Percentiles rank a stretch among this genome's conserved stretches.
These are phyloP conservation scores for Rubia yunnanensis DNA, from an alignment of 257 asterid genomes.

Conservation along the genomic window DNA sequence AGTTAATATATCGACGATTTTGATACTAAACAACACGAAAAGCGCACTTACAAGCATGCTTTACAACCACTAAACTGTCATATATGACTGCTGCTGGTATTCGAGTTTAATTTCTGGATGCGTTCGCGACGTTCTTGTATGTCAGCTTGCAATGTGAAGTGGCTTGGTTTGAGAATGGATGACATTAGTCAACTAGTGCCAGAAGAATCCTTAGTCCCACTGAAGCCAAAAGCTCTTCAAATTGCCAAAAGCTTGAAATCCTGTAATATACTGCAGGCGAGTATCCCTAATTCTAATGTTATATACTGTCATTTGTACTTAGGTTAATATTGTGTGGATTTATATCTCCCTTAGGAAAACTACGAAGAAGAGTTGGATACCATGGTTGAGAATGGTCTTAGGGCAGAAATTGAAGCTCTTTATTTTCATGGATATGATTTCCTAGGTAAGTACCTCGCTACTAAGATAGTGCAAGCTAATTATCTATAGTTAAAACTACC, in stretches of 20 bases:
- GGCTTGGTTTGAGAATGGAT: conserved; percentile 87
- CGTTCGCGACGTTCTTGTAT: conserved; percentile 4
- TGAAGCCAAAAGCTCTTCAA: conserved; percentile 67
- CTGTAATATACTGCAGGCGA: conserved; percentile 66
- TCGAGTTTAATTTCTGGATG: background rate
- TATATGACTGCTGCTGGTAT: background rate
- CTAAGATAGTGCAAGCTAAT: conserved; percentile 65
- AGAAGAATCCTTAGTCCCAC: conserved; percentile 54
- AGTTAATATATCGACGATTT: background rate
- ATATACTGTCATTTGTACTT: background rate
- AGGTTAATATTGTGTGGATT: background rate
- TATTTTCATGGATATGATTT: conserved; percentile 75
- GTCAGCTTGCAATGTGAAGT: conserved; percentile 78
- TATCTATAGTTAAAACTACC: conserved; percentile 26
- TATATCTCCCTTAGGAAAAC: conserved; percentile 33
- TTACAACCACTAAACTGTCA: background rate
- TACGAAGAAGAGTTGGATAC: conserved; percentile 70
- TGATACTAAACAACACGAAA: background rate
- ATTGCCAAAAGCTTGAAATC: conserved; percentile 65
- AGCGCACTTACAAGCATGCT: background rate
- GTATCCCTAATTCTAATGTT: background rate
- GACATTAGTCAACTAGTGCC: conserved; percentile 64
- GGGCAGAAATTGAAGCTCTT: conserved; percentile 94
- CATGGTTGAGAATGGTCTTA: conserved; percentile 56
- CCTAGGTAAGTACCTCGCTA: conserved; percentile 52